Percentiles rank a stretch among this genome's conserved stretches.
Conservation (phyloP, 495 filamentous ascomycete genomes). For the Filosporella fistucella region DNA sequence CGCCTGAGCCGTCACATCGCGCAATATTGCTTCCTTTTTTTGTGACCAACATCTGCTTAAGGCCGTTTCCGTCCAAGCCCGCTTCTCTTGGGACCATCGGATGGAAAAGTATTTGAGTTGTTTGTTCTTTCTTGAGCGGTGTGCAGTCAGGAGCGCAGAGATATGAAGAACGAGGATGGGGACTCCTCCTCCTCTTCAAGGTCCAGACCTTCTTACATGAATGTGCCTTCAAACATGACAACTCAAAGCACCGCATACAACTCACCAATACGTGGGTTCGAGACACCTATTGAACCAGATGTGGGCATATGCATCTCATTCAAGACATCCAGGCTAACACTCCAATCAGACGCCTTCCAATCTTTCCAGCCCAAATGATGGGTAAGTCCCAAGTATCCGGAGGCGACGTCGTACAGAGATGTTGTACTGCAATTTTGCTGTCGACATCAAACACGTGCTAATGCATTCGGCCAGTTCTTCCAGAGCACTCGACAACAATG, state of each 20-base stretch:
- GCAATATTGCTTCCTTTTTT: too few relatives aligned
- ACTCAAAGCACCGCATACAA: not conserved
- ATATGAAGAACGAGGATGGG: too few relatives aligned
- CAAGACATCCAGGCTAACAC: not conserved
- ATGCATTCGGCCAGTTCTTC: constrained; percentile 4
- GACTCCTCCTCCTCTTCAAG: too few relatives aligned
- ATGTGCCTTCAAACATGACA: not conserved
- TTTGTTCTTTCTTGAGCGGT: too few relatives aligned
- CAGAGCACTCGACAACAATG: constrained; percentile 28
- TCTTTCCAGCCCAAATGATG: not conserved
- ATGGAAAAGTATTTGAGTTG: too few relatives aligned
- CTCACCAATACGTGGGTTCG: too few relatives aligned
- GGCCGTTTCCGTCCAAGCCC: too few relatives aligned
- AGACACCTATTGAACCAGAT: constrained; percentile 13
- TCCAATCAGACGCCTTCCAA: not conserved
- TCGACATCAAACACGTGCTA: not conserved
- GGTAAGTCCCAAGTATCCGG: constrained; percentile 9
- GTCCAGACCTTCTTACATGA: not conserved
- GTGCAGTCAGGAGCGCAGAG: too few relatives aligned
- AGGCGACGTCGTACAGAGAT: constrained; percentile 14
- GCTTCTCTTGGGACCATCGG: too few relatives aligned
- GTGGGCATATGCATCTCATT: not conserved
- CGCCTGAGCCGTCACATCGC: too few relatives aligned
- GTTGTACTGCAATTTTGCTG: not conserved
- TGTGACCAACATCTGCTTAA: too few relatives aligned